Base-by-base conservation (phyloP, 768 basidiomycete genomes). In the Kwoniella heveanensis region DNA sequence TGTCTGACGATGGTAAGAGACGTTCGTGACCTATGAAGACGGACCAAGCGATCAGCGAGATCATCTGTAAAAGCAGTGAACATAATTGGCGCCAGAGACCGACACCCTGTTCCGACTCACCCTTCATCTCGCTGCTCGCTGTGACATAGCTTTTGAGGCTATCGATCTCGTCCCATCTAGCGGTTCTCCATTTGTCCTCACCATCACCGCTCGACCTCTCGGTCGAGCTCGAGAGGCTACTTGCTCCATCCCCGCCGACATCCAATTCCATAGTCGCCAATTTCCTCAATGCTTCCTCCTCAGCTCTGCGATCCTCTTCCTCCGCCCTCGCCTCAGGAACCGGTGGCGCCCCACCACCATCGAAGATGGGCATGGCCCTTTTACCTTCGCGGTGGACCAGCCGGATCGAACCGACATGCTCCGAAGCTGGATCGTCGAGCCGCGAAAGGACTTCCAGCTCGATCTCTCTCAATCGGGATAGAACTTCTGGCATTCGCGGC, bases 361-460 rank as follows among this genome's bases (percentile, higher is more conserved):
- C 68, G 37, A 68, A 76, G 24, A 62, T 66, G 2, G 75, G 75
- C 72, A 77, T 77, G 0, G 72, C 76, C 15, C 88, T 84, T 77
- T 85, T 88, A 5, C 70, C 65, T 10, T 86, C 86, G 19, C 60
- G 52, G 0, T 87, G 85, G 83, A 94, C 85, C 64, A 95, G 88
- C 70, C 88, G 89, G 80, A 96, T 83, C 64, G 90, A 92, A 7
- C 92, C 92, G 32, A 94, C 85, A 79, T 93, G 90, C 48, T 86
- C 83, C 65, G 89, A 87, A 30, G 83, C 83, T 17, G 58, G 48
- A 64, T 88, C 88, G 9, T 82, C 83, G 1, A 87, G 84, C 6
- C 88, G 84, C 12, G 85, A 79, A 8, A 94, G 81, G 2, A 98
- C 87, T 68, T 94, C 90, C 0, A 87, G 84, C 80, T 99, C 96